Percentiles rank a stretch among this genome's conserved stretches.
These are phyloP conservation scores for Cladosporium halotolerans DNA, from an alignment of 2,329 filamentous ascomycete species.

Conservation along the genomic window DNA sequence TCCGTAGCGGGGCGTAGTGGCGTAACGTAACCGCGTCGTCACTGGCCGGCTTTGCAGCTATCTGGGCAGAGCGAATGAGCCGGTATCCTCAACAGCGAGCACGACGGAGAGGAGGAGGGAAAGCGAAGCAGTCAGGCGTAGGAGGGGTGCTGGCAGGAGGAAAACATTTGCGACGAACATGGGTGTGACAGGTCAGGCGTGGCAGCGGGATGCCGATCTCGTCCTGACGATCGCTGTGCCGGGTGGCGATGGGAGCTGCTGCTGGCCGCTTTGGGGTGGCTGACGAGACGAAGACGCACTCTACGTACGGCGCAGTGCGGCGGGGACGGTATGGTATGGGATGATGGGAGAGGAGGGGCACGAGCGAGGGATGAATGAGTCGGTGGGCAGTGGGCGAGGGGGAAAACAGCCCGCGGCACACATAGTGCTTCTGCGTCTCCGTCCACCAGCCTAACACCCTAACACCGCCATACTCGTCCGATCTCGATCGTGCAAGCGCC, in stretches of 20 bases:
- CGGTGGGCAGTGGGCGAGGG: neutral
- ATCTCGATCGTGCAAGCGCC: neutral
- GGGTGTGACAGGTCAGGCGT: neutral
- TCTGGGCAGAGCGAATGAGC: slow-evolving; percentile 2
- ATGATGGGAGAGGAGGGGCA: neutral
- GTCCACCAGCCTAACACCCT: neutral
- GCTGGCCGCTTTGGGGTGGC: too few relatives aligned
- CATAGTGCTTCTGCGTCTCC: neutral
- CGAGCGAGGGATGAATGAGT: neutral
- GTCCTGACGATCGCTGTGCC: slow-evolving; percentile 9
- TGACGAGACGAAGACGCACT: too few relatives aligned
- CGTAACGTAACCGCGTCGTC: slow-evolving; percentile 1
- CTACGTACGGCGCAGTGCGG: too few relatives aligned
- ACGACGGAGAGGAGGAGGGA: neutral
- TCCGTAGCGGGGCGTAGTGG: slow-evolving; percentile 1
- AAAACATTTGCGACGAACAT: neutral
- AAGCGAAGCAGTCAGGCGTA: neutral
- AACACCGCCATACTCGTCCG: neutral
- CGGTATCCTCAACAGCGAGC: neutral
- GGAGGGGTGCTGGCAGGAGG: neutral
- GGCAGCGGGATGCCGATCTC: neutral
- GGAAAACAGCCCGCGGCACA: neutral
- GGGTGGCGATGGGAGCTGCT: neutral
- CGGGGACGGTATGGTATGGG: neutral
- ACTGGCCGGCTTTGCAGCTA: neutral